Base-by-base conservation (phyloP, 2,329 filamentous ascomycete genomes). In the Emergomyces orientalis region DNA sequence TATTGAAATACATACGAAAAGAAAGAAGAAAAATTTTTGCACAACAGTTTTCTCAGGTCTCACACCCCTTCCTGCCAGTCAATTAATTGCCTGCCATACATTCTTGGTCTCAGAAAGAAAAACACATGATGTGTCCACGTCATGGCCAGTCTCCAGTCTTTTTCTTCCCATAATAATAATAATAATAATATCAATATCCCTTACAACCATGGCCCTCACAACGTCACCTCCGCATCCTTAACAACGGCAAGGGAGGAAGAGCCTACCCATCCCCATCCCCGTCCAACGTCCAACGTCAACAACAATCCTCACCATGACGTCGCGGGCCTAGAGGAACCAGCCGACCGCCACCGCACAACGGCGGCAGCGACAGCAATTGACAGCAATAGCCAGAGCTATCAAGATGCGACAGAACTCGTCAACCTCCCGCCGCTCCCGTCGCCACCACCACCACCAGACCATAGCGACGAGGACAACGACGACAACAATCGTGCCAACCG, bases 331-430 rank as follows among this genome's bases (percentile, higher is more conserved):
- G 17, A 19, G 8, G 32, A 37, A 19, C 7, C 32, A 30, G 1
- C 19, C 8, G 27, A 52, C 49, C n/a, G 25, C n/a, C 47, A 11
- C 47, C 47, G 14, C 41, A 51, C 11, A 14, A 13, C 49, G 5
- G 19, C 49, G 14, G 3, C 19, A 37, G 13, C 52, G 30, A 37
- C 32, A 13, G 30, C 52, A 37, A 22, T 55, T 34, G 30, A 3
- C 11, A 30, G 17, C 14, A 30, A 27, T 45, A 22, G 43, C 55
- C 22, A 41, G 22, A 43, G 25, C 39, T 39, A 39, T 30, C 47
- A 43, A 32, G 59, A 61, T 34, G 47, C 49, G 32, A 61, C 59
- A n/a, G 59, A 61, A 43, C 49, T 61, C 43, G 27, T 39, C 37
- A n/a, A 55, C 27, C 32, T 61, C 47, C 11, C 47, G 3, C 59